Base-by-base conservation (phyloP, 2,329 filamentous ascomycete genomes). In the Cladosporium sp. region DNA sequence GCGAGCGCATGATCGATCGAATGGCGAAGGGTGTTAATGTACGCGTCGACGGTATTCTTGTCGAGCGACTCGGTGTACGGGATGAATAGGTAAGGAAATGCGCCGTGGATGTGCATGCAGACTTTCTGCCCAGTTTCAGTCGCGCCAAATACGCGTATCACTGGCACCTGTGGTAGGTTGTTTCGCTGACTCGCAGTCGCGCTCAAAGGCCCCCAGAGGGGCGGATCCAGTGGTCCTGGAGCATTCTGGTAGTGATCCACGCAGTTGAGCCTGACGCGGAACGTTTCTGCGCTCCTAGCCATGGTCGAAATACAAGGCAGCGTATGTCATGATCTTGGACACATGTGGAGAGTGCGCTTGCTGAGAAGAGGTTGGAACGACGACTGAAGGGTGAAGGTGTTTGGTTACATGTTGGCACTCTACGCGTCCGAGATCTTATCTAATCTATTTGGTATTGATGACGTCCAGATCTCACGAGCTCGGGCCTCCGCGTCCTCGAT, bases 111-210 rank as follows among this genome's bases (percentile, higher is more conserved):
- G 73, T 98, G 93, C 31, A 89, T 89, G 72, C 93, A 96, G 13
- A 96, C 89, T 66, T 95, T 96, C 71, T 97, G 91, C 0, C 93
- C 93, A 0, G 89, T 93, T 68, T 95, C 89, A 1, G 92, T 96
- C 3, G 90, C 85, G 1, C 93, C 93, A 71, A 97, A 98, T 9
- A 95, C 81, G 59, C 93, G 83, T 55, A 98, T 84, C 9, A 97
- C 82, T 0, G 93, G 92, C 0, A 97, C 83, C 58, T 83, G 86
- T 9, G 87, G 85, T 33, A 82, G 80, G 55, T 82, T 83, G 57
- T 77, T 74, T 55, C 79, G 72, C 44, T 74, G 76, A 22, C 74
- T 79, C 59, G 82, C 73, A 67, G 82, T 80, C 60, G 82, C 83
- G 56, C 85, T 82, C 3, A 55, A 48, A 10, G 61, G 53, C 5